These are phyloP conservation scores for Rhodotorula glutinis DNA, from an alignment of 1,284 basidiomycete species.

Conservation along the genomic window DNA sequence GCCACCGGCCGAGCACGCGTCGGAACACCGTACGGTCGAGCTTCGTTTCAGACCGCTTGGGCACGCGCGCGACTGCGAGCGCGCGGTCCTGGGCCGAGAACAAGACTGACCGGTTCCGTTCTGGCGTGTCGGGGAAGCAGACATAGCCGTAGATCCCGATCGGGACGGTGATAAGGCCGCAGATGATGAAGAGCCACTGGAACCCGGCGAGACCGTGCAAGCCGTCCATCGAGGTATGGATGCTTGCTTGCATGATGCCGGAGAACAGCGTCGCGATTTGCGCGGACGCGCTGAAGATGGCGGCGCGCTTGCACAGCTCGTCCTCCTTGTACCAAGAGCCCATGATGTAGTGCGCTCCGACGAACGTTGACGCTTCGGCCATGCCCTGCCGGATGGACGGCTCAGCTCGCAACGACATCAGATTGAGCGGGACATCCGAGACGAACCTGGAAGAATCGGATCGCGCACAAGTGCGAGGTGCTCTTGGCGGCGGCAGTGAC, in stretches of 20 bases:
- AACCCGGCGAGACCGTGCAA: slow-evolving; percentile 59
- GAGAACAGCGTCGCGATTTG: slow-evolving; percentile 60
- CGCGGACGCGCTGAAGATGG: slow-evolving; percentile 67
- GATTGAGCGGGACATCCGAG: too few species aligned
- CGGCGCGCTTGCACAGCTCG: slow-evolving; percentile 67
- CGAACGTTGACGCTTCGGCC: slow-evolving; percentile 68
- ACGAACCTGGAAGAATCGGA: slow-evolving; percentile 62
- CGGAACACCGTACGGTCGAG: slow-evolving; percentile 57
- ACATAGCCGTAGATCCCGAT: slow-evolving; percentile 64
- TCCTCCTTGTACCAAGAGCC: slow-evolving; percentile 70
- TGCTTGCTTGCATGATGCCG: slow-evolving; percentile 64
- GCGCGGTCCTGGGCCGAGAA: slow-evolving; percentile 44
- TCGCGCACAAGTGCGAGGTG: slow-evolving; percentile 59
- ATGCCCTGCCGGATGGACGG: slow-evolving; percentile 48
- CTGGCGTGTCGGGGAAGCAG: slow-evolving; percentile 68
- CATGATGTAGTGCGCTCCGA: slow-evolving; percentile 64
- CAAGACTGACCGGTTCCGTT: slow-evolving; percentile 57
- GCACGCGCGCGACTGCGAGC: slow-evolving; percentile 32
- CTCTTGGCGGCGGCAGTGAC: slow-evolving; percentile 36
- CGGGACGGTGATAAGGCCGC: slow-evolving; percentile 69
- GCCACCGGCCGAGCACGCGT: slow-evolving; percentile 62
- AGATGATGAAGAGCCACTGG: slow-evolving; percentile 71
- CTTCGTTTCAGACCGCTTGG: slow-evolving; percentile 47
- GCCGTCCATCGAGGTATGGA: slow-evolving; percentile 62
- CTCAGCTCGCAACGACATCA: too few species aligned